Conservation (phyloP, 352 stramenopile genomes). For the Phytophthora idaei region DNA sequence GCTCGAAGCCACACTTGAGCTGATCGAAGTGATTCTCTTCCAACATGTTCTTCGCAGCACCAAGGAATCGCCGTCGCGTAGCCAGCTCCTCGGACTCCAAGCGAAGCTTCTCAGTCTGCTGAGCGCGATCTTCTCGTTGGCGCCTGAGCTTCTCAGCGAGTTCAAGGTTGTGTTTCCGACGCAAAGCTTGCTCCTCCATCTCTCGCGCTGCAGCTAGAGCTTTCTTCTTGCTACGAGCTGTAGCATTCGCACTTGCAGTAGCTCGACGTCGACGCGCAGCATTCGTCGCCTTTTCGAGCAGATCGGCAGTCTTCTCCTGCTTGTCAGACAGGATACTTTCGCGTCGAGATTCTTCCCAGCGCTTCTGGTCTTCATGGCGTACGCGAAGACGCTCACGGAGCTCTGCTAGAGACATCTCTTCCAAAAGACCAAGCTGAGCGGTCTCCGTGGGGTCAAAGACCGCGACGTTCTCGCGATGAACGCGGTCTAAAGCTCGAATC, state of each 20-base stretch:
- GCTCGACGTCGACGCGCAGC: conserved; percentile 71
- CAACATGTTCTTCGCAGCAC: conserved; percentile 84
- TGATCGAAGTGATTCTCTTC: conserved; percentile 84
- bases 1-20: conserved; percentile 71
- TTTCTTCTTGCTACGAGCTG: conserved; percentile 59
- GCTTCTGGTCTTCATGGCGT: conserved; percentile 70
- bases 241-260: conserved; percentile 68
- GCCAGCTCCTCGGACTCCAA: conserved; percentile 67
- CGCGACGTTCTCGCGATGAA: conserved; percentile 79
- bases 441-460: conserved; percentile 93
- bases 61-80: conserved; percentile 85
- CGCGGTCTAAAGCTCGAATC: conserved; percentile 80
- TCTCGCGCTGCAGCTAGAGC: conserved; percentile 56
- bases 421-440: conserved; percentile 83
- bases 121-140: conserved; percentile 54
- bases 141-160: conserved; percentile 76
- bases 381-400: conserved; percentile 83
- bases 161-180: conserved; percentile 69
- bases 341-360: conserved; percentile 70
- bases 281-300: conserved; percentile 82
- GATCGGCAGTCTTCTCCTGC: conserved; percentile 72
- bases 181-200: conserved; percentile 61
- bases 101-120: conserved; percentile 55
- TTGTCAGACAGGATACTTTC: conserved; percentile 77
- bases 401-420: conserved; percentile 93